Conservation (phyloP, 2,329 filamentous ascomycete genomes). For the Aureobasidium zeae region DNA sequence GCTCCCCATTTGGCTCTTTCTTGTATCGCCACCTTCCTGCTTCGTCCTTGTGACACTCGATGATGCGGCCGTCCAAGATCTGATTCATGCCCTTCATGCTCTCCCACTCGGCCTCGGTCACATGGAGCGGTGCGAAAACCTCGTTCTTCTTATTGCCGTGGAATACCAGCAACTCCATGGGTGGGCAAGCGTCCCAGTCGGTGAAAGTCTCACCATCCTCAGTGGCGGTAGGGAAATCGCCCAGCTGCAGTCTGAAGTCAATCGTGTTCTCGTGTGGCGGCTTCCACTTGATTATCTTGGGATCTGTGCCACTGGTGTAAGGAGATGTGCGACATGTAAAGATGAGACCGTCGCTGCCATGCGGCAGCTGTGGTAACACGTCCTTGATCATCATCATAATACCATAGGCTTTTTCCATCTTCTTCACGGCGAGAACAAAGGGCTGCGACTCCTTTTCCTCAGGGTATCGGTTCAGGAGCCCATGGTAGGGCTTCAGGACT, state of each 20-base stretch:
- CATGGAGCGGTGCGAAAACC: conserved; percentile 55
- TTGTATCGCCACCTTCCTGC: conserved; percentile 68
- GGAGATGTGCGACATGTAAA: conserved; percentile 87
- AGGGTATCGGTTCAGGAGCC: conserved; percentile 48
- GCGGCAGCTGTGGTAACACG: conserved; percentile 71
- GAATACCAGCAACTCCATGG: conserved; percentile 55
- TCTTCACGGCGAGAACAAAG: conserved; percentile 79
- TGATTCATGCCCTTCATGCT: conserved; percentile 62
- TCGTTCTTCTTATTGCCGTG: conserved; percentile 57
- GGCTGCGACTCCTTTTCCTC: conserved; percentile 60
- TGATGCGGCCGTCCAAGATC: conserved; percentile 75
- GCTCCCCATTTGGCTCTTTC: conserved; percentile 39
- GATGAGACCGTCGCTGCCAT: conserved; percentile 93
- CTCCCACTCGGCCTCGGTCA: conserved; percentile 76
- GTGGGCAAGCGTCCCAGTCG: conserved; percentile 60
- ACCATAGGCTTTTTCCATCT: conserved; percentile 80
- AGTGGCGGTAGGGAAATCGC: conserved; percentile 58
- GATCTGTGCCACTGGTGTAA: conserved; percentile 85
- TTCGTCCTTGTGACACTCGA: conserved; percentile 79
- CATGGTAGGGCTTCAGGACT: conserved; percentile 61
- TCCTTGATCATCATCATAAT: conserved; percentile 87
- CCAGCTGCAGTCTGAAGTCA: conserved; percentile 73
- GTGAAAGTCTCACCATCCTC: conserved; percentile 54
- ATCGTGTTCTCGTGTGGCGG: conserved; percentile 90
- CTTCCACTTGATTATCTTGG: conserved; percentile 96